Evolutionary conservation across 495 filamentous ascomycete species (phyloP), one percentile per base, ranked within the genome.

Genomic region (Cudoniella acicularis): DNA sequence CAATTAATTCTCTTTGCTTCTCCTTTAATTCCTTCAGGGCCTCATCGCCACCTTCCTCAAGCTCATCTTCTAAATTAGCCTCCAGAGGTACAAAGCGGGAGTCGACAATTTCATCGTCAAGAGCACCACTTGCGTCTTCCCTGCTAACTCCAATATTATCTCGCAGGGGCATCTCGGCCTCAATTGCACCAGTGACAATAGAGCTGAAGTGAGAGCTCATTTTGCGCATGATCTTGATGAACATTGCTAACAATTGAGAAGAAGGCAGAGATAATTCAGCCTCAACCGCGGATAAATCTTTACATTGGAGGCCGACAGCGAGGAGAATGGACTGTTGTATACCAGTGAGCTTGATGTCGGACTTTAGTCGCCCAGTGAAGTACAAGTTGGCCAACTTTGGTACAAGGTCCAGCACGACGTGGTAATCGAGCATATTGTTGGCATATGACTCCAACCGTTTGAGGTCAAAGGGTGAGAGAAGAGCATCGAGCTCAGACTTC

Each of bases 351-450:
- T 79, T 86, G 63, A 95, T 77, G 36, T 76, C 76, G 45, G 75
- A 71, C 59, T 76, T 84, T 2, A 98, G 73, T 17, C 84, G 82
- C 52, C 89, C 88, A 8, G 81, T 81, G 73, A 99, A 97, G 79
- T 91, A 94, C 41, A 92, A 82, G 8, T 80, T 75, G 4, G 95
- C 83, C 51, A 98, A 83, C 4, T 75, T 78, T 1, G 95, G 95
- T 60, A 98, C 77, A 72, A 99, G 83, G 67, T 99, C 95, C 30
- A 98, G 79, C 54, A 99, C 94, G 63, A 96, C 93, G 70, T 96
- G 95, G 75, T 97, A 96, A 68, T 99, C 95, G 17, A 99, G 81
- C 72, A 97, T 87, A 69, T 96, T 96, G 73, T 94, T 95, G 10
- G 94, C 90, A 67, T 98, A 99, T 58, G 87, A 89, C 67, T 97